Evolutionary conservation across 331 rosid genomes (phyloP), one percentile per base, ranked within the genome.

Genomic region (Dryas integrifolia): DNA sequence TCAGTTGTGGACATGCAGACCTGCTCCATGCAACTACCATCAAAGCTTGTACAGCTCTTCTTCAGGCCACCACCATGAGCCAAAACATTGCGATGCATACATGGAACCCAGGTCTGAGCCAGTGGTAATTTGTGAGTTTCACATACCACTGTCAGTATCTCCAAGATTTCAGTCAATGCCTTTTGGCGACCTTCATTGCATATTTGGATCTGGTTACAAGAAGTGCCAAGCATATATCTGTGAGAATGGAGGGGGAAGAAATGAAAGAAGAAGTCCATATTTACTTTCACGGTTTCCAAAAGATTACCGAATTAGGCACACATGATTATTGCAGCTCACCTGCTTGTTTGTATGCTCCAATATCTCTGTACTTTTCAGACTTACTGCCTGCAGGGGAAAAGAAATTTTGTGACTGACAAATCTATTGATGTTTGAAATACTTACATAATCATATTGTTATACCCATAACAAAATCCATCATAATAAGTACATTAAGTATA

Each of bases 41-140:
- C 97, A 79, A 95, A 82, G 77, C 96, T 90, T 18, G 91, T 87
- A 77, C 99, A 95, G 73, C 52, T 88, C 85, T 90, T 95, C 92
- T 82, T 90, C 66, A 89, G 62, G 77, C 98, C 99, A 50, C 96
- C 98, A 30, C 93, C 98, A 41, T 88, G 66, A 64, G 94, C 94
- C 81, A 95, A 80, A 80, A 95, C 89, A 74, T 82, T 90, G 26
- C 98, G 83, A 81, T 95, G 96, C 96, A 84, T 83, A 78, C 99
- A 95, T 0, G 99, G 99, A 87, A 95, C 90, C 99, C 99, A 95
- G 43, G 96, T 92, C 86, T 95, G 99, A 58, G 97, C 99, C 80
- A 95, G 81, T 18, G 97, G 99, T 78, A 95, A 79, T 43, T 88
- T 92, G 77, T 85, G 90, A 71, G 90, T 87, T 87, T 95, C 99